Evolutionary conservation across 129 eudicot genomes (phyloP).

Genomic region (carrot (Daucus carota)): DNA sequence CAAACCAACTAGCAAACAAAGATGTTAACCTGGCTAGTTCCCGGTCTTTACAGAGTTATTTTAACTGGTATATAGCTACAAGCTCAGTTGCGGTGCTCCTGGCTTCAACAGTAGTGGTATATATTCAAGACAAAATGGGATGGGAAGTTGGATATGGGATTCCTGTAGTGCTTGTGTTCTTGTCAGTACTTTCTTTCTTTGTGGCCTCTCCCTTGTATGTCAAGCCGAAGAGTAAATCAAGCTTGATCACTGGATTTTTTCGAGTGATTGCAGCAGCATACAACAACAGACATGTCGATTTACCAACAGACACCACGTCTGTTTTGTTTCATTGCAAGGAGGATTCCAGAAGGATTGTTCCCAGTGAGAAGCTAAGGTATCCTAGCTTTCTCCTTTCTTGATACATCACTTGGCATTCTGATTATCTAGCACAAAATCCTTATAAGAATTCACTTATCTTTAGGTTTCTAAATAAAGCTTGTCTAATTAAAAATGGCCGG

Average conservation of each 20-base stretch:
- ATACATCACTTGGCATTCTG: no score
- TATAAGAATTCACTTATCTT: neutral
- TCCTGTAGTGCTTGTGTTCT: constrained; percentile 16
- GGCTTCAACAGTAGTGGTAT: neutral
- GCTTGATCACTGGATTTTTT: constrained; percentile 19
- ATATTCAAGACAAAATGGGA: constrained; percentile 10
- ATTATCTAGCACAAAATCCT: neutral
- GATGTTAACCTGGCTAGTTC: neutral
- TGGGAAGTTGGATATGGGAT: constrained; percentile 46
- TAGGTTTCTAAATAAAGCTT: constrained; percentile 26
- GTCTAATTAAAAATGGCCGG: constrained; percentile 14
- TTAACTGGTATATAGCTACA: constrained; percentile 33
- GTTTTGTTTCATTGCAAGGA: constrained; percentile 2
- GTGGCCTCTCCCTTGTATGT: constrained; percentile 2
- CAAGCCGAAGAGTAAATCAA: constrained; percentile 1
- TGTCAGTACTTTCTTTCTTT: constrained; percentile 25
- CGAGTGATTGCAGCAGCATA: constrained; percentile 36
- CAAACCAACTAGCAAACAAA: constrained; percentile 24
- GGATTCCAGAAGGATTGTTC: constrained; percentile 11
- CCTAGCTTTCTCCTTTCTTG: neutral
- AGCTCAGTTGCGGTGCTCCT: constrained; percentile 14
- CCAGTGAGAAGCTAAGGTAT: constrained; percentile 14
- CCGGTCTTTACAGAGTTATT: constrained; percentile 20
- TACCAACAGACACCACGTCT: neutral
- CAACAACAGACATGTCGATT: constrained; percentile 18